These are phyloP conservation scores for Phlyctochytrium planicorne DNA, from an alignment of 192 early-diverging fungal species.

Conservation along the genomic window DNA sequence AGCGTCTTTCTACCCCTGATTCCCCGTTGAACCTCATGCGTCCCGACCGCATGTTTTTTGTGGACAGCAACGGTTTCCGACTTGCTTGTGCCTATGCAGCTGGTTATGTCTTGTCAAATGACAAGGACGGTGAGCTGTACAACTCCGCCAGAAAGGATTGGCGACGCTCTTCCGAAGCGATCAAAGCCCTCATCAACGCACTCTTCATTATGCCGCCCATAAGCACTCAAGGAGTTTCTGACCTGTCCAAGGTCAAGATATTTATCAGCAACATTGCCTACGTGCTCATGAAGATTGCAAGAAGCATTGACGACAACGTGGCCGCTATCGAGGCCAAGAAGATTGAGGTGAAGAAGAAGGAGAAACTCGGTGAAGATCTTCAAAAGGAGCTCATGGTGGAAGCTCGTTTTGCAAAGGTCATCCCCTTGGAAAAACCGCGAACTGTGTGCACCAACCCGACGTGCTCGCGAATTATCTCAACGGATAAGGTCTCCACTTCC, in stretches of 20 bases:
- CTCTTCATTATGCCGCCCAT: neutral
- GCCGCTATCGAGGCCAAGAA: constrained; percentile 2
- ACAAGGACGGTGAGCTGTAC: neutral
- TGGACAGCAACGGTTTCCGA: constrained; percentile 5
- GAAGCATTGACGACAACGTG: neutral
- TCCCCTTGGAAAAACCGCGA: too few species aligned
- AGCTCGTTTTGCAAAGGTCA: too few species aligned
- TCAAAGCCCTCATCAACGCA: neutral
- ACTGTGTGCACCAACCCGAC: too few species aligned
- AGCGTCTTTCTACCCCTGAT: neutral
- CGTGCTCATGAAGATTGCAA: constrained; percentile 8
- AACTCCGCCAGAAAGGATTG: neutral
- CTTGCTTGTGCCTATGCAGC: constrained; percentile 11
- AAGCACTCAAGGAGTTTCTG: neutral
- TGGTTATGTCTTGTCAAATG: constrained; percentile 1
- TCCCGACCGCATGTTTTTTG: constrained; percentile 2
- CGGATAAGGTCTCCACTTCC: too few species aligned
- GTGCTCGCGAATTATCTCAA: too few species aligned
- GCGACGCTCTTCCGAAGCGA: neutral
- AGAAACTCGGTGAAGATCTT: too few species aligned
- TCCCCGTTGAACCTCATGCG: neutral
- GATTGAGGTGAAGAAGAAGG: neutral
- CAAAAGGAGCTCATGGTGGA: too few species aligned
- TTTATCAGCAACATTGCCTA: neutral
- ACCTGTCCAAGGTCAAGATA: neutral